These are phyloP conservation scores for Aurinia saxatilis DNA, from an alignment of 345 rosid genomes.

Conservation along the genomic window DNA sequence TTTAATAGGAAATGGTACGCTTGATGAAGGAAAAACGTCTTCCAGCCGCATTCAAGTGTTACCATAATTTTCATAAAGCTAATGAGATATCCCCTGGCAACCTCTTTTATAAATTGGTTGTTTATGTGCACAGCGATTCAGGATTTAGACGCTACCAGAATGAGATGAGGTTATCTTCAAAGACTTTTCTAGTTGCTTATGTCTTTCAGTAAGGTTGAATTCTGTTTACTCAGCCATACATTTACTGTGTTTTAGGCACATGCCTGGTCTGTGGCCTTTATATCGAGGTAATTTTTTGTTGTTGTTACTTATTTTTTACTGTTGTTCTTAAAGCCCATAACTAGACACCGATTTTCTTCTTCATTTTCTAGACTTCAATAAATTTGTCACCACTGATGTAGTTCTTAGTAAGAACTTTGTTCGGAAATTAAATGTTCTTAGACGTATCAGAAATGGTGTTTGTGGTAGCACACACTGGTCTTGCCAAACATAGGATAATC, in stretches of 20 bases:
- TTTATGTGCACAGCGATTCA: conserved; percentile 87
- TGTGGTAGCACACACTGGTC: not conserved
- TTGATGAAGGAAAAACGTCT: no score
- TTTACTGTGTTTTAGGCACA: conserved; percentile 45
- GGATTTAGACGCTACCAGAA: conserved; percentile 84
- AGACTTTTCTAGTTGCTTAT: not conserved
- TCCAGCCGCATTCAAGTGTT: no score
- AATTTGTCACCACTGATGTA: not conserved
- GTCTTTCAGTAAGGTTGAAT: not conserved
- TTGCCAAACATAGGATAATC: not conserved
- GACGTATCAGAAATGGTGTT: no score
- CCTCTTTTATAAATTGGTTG: conserved; percentile 79
- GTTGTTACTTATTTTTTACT: not conserved
- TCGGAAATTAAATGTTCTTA: no score
- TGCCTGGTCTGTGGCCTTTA: conserved; percentile 85
- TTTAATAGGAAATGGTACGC: no score
- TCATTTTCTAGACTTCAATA: no score
- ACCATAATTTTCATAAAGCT: no score
- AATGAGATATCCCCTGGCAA: conserved; percentile 58
- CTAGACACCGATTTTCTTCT: no score
- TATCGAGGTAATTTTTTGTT: conserved; percentile 71
- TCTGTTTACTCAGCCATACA: conserved; percentile 7
- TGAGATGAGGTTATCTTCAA: conserved; percentile 74
- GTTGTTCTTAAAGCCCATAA: no score
- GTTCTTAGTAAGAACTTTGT: not conserved